Conservation (phyloP, 2,329 filamentous ascomycete genomes). For the Cladosporium velox region DNA sequence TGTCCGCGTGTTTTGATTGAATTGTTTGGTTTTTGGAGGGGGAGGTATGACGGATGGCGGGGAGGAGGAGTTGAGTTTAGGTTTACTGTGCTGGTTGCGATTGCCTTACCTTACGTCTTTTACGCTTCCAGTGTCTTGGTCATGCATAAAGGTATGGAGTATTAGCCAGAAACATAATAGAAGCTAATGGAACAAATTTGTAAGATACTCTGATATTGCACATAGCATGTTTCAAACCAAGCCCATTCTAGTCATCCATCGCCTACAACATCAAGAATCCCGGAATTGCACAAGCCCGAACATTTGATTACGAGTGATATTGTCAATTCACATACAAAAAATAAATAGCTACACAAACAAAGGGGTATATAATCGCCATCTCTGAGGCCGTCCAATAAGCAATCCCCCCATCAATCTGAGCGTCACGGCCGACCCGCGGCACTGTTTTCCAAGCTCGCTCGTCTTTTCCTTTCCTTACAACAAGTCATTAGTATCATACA, state of each 20-base stretch:
- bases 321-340: neutral
- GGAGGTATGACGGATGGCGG: constrained; percentile 6
- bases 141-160: neutral
- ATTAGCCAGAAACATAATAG: neutral
- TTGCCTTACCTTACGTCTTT: neutral
- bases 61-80: neutral
- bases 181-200: neutral
- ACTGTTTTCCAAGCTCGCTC: neutral
- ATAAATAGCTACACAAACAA: neutral
- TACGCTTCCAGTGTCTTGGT: neutral
- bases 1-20: constrained; percentile 10
- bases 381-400: neutral
- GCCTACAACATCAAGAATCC: neutral
- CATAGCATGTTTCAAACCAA: neutral
- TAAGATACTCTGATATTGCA: neutral
- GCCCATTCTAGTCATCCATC: neutral
- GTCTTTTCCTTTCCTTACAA: neutral
- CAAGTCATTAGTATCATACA: neutral
- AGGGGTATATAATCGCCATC: constrained; percentile 15
- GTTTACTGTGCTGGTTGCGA: neutral
- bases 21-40: neutral
- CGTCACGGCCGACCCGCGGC: constrained; percentile 8
- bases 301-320: no score
- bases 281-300: neutral
- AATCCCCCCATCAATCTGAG: neutral